Percentiles rank a stretch among this genome's conserved stretches.
Conservation (phyloP, 148 eudicot species). For the Fagopyrum homotropicum region DNA sequence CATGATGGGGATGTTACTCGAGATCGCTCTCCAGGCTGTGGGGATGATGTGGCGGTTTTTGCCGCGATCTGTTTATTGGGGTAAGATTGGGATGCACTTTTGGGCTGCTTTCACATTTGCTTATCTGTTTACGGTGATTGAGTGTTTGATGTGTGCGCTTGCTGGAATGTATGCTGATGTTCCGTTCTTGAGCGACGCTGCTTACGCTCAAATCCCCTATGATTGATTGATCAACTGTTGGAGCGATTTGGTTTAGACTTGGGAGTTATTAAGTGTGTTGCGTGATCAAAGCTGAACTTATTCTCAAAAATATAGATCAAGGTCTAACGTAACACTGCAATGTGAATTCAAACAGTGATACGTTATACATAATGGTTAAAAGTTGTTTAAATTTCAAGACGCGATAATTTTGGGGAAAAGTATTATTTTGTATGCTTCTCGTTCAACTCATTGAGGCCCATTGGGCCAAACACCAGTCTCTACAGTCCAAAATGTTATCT, state of each 20-base stretch:
- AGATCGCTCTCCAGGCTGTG: constrained; percentile 63
- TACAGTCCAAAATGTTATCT: no score
- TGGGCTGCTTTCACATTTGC: constrained; percentile 66
- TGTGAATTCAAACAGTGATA: no score
- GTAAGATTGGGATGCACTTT: constrained; percentile 72
- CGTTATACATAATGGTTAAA: no score
- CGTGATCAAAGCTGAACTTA: no score
- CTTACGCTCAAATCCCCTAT: constrained; percentile 63
- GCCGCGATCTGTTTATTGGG: constrained; percentile 69
- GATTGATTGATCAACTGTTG: constrained; percentile 16
- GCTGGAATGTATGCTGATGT: constrained; percentile 84
- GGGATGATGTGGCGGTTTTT: constrained; percentile 66
- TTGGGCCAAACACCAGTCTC: no score
- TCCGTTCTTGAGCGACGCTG: constrained; percentile 76
- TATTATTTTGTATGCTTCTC: no score
- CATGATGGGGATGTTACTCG: constrained; percentile 73
- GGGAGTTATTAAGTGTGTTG: not conserved
- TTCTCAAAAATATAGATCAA: no score
- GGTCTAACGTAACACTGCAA: no score
- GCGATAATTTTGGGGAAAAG: no score
- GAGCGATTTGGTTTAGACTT: not conserved
- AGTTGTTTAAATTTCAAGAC: no score
- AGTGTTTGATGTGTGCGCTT: constrained; percentile 60
- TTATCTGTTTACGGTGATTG: constrained; percentile 55
- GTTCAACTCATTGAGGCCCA: no score